phyloP scores from a whole-genome alignment of 352 stramenopile species.

The Phytopythium sindhum region DNA sequence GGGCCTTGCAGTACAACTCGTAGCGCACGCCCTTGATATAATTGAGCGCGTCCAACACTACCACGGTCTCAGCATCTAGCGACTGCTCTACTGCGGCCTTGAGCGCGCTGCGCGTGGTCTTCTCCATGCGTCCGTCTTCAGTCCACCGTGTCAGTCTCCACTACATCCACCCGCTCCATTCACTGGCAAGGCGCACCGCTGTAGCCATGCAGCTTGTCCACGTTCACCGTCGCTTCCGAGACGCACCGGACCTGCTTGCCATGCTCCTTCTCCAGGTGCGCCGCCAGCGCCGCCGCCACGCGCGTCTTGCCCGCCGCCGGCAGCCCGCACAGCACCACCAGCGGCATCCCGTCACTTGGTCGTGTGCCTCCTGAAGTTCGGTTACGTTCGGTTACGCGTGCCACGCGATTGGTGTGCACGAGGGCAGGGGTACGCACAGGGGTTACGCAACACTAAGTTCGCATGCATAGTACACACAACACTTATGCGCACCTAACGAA shows the following conservation, averaged over 20 bases:
- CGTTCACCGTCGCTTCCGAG: conserved; percentile 56
- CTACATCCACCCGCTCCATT: conserved; percentile 5
- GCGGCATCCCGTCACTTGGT: conserved; percentile 45
- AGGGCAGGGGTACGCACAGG: too few species aligned
- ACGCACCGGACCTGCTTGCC: conserved; percentile 51
- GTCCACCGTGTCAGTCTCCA: not conserved
- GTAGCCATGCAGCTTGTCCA: conserved; percentile 57
- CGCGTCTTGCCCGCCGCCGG: conserved; percentile 66
- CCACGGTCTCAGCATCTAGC: conserved; percentile 65
- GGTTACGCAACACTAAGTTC: too few species aligned
- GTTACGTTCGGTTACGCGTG: not conserved
- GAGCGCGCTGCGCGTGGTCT: conserved; percentile 64
- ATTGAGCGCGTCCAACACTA: conserved; percentile 93
- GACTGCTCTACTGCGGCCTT: conserved; percentile 59
- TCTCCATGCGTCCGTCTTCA: conserved; percentile 58
- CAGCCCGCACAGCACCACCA: conserved; percentile 72
- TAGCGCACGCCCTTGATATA: conserved; percentile 96
- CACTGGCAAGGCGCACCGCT: conserved; percentile 22
- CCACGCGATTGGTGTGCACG: too few species aligned
- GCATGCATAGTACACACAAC: too few species aligned
- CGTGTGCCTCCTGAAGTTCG: not conserved
- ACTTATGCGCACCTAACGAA: too few species aligned
- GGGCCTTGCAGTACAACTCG: conserved; percentile 93
- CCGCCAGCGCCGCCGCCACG: conserved; percentile 44
- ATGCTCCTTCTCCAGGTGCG: conserved; percentile 34